A percentile compares a stretch with the other conserved stretches of the same genome.
Evolutionary conservation across 345 rosid genomes (phyloP).

Genomic region (Syzygium jambos): DNA sequence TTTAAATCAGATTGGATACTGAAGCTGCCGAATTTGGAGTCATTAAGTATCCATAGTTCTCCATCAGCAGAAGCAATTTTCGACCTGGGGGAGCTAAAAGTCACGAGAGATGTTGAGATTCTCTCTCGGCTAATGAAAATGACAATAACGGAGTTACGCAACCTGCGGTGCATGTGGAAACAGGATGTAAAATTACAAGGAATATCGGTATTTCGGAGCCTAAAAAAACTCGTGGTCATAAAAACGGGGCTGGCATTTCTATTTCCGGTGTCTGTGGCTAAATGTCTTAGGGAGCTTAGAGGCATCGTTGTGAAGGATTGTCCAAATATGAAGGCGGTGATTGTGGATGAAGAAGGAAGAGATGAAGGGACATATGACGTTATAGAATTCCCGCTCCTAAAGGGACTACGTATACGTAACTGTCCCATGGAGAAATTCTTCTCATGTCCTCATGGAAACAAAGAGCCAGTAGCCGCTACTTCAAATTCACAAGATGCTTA

Average conservation of each 20-base stretch:
- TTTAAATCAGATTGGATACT: background rate
- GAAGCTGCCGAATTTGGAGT: background rate
- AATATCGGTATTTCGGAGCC: background rate
- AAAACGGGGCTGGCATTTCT: background rate
- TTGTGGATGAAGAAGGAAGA: background rate
- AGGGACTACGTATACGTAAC: rapidly evolving
- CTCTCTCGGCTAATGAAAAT: background rate
- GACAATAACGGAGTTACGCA: rapidly evolving
- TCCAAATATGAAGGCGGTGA: background rate
- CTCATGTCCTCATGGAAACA: background rate
- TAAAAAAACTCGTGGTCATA: rapidly evolving
- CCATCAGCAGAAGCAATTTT: background rate
- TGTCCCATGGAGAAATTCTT: too few species aligned
- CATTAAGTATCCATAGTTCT: rapidly evolving
- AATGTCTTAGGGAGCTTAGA: background rate
- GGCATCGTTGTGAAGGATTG: rapidly evolving
- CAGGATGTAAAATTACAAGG: background rate
- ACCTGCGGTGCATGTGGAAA: background rate
- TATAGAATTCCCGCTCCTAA: background rate
- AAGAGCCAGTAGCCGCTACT: background rate
- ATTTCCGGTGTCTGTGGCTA: background rate
- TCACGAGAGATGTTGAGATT: background rate
- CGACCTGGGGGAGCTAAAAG: background rate
- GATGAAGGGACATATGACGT: background rate
- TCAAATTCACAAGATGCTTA: background rate